Evolutionary conservation across 2,329 filamentous ascomycete genomes (phyloP).

Genomic region (Ilyonectria mors-panacis): DNA sequence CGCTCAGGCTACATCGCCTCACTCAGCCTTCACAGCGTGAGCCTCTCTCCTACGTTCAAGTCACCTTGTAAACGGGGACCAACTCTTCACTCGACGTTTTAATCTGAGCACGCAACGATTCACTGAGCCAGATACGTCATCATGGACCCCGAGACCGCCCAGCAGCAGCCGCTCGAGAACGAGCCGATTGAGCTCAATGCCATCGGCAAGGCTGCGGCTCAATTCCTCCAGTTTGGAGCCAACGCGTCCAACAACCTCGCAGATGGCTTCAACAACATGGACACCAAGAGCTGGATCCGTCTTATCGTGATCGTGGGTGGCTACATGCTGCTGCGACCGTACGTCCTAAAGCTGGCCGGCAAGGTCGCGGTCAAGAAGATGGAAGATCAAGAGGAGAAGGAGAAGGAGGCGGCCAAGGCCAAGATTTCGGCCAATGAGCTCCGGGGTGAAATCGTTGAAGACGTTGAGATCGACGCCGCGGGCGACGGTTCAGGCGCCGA

Average conservation of each 20-base stretch:
- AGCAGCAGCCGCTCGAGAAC: slow-evolving; percentile 44
- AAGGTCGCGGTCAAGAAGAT: slow-evolving; percentile 75
- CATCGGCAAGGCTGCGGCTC: slow-evolving; percentile 52
- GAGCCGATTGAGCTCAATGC: slow-evolving; percentile 51
- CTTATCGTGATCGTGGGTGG: slow-evolving; percentile 80
- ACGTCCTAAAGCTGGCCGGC: slow-evolving; percentile 77
- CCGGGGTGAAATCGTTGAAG: slow-evolving; percentile 69
- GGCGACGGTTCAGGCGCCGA: slow-evolving; percentile 64
- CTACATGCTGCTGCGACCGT: slow-evolving; percentile 82
- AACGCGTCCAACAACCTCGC: slow-evolving; percentile 64
- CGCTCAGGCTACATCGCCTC: slow-evolving; percentile 13
- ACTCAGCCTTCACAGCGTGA: slow-evolving; percentile 18
- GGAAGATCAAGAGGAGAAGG: slow-evolving; percentile 68
- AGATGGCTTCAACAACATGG: slow-evolving; percentile 65
- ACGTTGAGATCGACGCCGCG: slow-evolving; percentile 64
- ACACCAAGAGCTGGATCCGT: slow-evolving; percentile 73
- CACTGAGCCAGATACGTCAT: slow-evolving; percentile 11
- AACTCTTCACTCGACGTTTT: neutral
- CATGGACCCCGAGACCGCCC: slow-evolving; percentile 47
- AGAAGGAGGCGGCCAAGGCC: slow-evolving; percentile 70
- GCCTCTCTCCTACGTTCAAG: slow-evolving; percentile 8
- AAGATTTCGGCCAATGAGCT: slow-evolving; percentile 77
- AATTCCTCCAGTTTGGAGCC: slow-evolving; percentile 54
- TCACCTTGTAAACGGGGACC: neutral
- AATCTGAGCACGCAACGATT: neutral